Base-by-base conservation (phyloP, 139 green algal species). In the Coelastrella sp. region DNA sequence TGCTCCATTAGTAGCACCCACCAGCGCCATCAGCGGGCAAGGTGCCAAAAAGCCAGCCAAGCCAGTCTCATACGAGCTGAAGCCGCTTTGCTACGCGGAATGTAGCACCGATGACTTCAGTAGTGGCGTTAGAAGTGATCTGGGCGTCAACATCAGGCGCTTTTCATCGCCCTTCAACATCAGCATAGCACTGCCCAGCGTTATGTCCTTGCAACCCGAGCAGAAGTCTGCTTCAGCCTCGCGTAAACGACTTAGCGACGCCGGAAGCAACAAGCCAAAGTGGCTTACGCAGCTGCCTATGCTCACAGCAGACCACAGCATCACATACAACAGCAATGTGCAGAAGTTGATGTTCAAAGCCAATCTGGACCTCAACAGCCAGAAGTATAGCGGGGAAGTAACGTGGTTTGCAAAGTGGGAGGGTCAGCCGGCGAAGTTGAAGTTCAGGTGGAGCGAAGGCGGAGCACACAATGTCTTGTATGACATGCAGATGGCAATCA, bases 371-470 rank as follows among this genome's bases (percentile, higher is more conserved):
- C 80, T 86, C n/a, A 86, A 65, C 80, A 86, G 80, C 80, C 11
- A n/a, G 20, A 74, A 56, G n/a, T 86, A 86, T n/a, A 74, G 59
- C 65, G 80, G 57, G n/a, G 80, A 86, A 7, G 80, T 71, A 7
- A 60, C 64, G 7, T 86, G 80, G 80, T 86, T 86, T 74, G 59
- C 80, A 54, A 86, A 74, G 7, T 86, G 80, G 80, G 80, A 86
- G 80, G 80, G 80, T 14, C 80, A 86, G n/a, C 80, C 80, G 10
- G 80, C 80, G 3, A 68, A 71, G 16, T 19, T 86, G 0, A 86
- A 74, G 60, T 86, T 86, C n/a, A 86, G 47, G n/a, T 86, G 80
- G 80, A 75, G n/a, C 58, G 80, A 86, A 60, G 17, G 59, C 58
- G 57, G 11, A 10, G n/a, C 80, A 7, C 73, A 23, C 47, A 71